Evolutionary conservation across 768 basidiomycete species (phyloP).

Genomic region (Serendipita sp.): DNA sequence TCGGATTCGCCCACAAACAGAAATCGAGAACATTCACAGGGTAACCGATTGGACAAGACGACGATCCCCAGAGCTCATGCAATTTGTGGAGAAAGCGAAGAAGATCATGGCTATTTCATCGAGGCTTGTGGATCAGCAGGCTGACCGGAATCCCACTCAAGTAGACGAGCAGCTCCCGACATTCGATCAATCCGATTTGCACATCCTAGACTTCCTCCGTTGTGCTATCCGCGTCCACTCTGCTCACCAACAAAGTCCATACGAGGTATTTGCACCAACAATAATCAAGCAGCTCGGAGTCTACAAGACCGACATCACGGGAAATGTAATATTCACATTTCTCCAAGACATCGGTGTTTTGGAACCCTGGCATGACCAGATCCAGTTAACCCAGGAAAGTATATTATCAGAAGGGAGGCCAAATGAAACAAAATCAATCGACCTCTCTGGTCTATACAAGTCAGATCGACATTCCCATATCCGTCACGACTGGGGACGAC

Average conservation of each 20-base stretch:
- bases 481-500: constrained; percentile 72
- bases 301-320: constrained; percentile 18
- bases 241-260: constrained; percentile 46
- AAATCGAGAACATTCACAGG: constrained; percentile 34
- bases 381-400: constrained; percentile 23
- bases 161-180: constrained; percentile 17
- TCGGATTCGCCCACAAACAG: constrained; percentile 42
- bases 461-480: constrained; percentile 50
- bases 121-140: constrained; percentile 19
- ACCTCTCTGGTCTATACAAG: constrained; percentile 39
- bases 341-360: constrained; percentile 59
- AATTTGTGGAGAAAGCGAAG: constrained; percentile 37
- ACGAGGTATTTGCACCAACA: constrained; percentile 30
- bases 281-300: constrained; percentile 44
- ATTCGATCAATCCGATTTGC: constrained; percentile 39
- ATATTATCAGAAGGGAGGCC: constrained; percentile 4
- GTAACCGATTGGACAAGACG: constrained; percentile 34
- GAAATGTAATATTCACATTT: constrained; percentile 26
- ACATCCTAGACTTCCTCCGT: constrained; percentile 43
- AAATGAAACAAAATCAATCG: constrained; percentile 19
- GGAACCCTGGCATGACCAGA: constrained; percentile 66
- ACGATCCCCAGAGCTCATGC: constrained; percentile 25
- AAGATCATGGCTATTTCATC: constrained; percentile 25
- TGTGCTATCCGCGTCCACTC: constrained; percentile 35
- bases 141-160: constrained; percentile 19